A percentile compares a stretch with the other conserved stretches of the same genome.
phyloP scores from a whole-genome alignment of 192 early-diverging fungal genomes.

The Entomortierella lignicola region DNA sequence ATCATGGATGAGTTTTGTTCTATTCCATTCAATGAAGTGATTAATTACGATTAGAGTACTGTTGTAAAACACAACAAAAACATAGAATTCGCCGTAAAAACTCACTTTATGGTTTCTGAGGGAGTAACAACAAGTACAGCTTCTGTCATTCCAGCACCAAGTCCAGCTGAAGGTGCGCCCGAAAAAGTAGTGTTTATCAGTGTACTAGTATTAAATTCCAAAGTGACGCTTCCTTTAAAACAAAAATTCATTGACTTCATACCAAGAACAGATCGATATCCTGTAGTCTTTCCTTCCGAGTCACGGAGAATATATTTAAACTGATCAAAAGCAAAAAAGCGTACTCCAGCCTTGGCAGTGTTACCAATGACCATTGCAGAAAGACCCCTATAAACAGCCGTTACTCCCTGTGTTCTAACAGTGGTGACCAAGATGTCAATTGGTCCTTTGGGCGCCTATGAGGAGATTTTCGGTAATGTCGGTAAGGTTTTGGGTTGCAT shows the following conservation, averaged over 20 bases:
- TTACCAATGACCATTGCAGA: constrained; percentile 93
- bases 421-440: constrained; percentile 83
- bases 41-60: not conserved
- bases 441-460: constrained; percentile 77
- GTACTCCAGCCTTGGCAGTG: constrained; percentile 91
- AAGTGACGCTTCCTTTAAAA: not conserved
- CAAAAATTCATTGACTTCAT: not conserved
- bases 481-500: not conserved
- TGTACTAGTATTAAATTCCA: not conserved
- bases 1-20: constrained; percentile 96
- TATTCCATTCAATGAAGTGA: constrained; percentile 16
- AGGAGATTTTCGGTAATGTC: not conserved
- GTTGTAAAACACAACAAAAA: not conserved
- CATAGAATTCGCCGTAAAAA: not conserved
- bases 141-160: constrained; percentile 91
- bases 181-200: not conserved
- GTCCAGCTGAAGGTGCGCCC: constrained; percentile 63
- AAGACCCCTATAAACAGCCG: constrained; percentile 87
- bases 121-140: constrained; percentile 91
- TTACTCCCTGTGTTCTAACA: constrained; percentile 75
- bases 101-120: constrained; percentile 93
- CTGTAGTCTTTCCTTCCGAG: constrained; percentile 76
- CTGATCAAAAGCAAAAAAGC: constrained; percentile 93
- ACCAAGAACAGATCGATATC: constrained; percentile 71
- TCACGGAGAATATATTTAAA: constrained; percentile 80